These are phyloP conservation scores for Populus pruinosa DNA, from an alignment of 345 rosid species.

Conservation along the genomic window DNA sequence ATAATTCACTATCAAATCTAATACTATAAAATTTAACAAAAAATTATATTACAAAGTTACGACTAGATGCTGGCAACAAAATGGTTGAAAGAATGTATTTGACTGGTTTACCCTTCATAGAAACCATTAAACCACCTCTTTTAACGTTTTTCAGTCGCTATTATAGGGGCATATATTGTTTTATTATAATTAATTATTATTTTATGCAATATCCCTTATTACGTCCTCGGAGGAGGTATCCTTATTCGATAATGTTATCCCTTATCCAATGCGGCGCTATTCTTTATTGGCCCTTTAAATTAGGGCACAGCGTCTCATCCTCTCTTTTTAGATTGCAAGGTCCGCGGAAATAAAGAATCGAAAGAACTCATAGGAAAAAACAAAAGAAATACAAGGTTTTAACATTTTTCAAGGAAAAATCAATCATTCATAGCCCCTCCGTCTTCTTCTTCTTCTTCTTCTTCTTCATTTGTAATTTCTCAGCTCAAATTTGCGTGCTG, in stretches of 20 bases:
- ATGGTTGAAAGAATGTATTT: too few relatives aligned
- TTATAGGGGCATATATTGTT: not conserved
- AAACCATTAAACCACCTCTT: too few relatives aligned
- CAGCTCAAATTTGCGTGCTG: not conserved
- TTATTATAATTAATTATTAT: not conserved
- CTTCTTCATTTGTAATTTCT: not conserved
- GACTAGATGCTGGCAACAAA: too few relatives aligned
- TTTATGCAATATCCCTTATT: not conserved
- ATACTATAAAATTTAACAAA: too few relatives aligned
- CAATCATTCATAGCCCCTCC: not conserved
- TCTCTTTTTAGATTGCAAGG: not conserved
- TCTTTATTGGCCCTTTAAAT: not conserved
- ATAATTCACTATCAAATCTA: too few relatives aligned
- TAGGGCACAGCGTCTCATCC: not conserved
- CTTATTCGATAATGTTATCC: not conserved
- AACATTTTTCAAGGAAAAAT: not conserved
- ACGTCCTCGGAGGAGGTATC: not conserved
- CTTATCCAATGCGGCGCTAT: not conserved
- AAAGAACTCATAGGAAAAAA: not conserved
- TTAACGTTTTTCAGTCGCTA: too few relatives aligned
- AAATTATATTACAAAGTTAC: too few relatives aligned
- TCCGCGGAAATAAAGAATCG: not conserved
- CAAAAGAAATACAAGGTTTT: slow-evolving; percentile 2
- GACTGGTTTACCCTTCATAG: too few relatives aligned
- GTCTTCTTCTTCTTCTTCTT: not conserved